These are phyloP conservation scores for Apiosordaria backusii DNA, from an alignment of 495 filamentous ascomycete genomes.

Conservation along the genomic window DNA sequence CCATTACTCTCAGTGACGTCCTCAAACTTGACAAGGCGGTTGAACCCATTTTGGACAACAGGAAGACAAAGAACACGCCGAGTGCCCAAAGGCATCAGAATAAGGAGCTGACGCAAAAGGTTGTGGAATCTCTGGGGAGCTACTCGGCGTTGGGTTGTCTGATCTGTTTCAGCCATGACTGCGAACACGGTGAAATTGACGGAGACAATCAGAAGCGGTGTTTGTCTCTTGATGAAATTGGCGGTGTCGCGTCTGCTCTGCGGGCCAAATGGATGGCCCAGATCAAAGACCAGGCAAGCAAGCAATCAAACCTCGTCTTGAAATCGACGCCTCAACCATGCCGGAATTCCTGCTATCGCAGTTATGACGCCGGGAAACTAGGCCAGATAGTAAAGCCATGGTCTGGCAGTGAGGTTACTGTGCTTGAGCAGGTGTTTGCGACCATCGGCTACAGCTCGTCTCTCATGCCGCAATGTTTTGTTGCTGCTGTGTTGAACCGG, in stretches of 20 bases:
- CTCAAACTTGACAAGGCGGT: conserved; percentile 43
- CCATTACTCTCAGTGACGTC: conserved; percentile 41
- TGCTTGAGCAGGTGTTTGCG: conserved; percentile 38
- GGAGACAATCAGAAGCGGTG: conserved; percentile 43
- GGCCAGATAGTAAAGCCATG: conserved; percentile 28
- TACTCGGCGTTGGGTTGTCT: conserved; percentile 45
- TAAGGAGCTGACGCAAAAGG: conserved; percentile 25
- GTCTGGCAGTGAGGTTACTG: conserved; percentile 38
- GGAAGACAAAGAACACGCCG: conserved; percentile 44
- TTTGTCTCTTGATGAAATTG: conserved; percentile 38
- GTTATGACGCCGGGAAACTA: conserved; percentile 29
- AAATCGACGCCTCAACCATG: conserved; percentile 30
- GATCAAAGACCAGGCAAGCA: conserved; percentile 20
- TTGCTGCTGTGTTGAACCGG: conserved; percentile 39
- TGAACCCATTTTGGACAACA: conserved; percentile 43
- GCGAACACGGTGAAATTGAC: conserved; percentile 50
- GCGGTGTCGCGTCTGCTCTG: conserved; percentile 24
- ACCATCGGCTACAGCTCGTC: conserved; percentile 35
- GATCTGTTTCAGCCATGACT: conserved; percentile 48
- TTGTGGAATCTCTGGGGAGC: conserved; percentile 40
- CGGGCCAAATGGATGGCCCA: conserved; percentile 28
- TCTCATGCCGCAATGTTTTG: conserved; percentile 39
- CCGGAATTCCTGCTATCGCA: conserved; percentile 41
- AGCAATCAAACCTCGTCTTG: conserved; percentile 5
- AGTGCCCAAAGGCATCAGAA: conserved; percentile 27